Percentiles rank a stretch among this genome's conserved stretches.
Evolutionary conservation across 495 filamentous ascomycete genomes (phyloP).

Genomic region (Clohesyomyces aquaticus): DNA sequence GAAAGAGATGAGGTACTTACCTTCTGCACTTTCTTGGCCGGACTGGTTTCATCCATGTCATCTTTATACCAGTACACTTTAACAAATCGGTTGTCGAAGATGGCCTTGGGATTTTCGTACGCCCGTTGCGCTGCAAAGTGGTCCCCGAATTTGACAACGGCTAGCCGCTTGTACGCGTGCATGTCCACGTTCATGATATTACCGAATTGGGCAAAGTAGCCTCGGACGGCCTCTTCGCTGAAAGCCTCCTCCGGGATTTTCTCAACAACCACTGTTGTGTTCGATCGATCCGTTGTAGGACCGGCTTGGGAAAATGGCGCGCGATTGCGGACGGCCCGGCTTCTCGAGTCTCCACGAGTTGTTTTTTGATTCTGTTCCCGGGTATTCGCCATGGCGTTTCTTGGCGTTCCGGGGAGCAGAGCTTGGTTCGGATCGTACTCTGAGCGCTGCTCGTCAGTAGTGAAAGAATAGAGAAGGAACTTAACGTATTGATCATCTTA

Average conservation of each 20-base stretch:
- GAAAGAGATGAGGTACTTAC: too few species aligned
- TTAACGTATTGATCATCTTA: too few species aligned
- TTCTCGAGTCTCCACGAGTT: slow-evolving; percentile 53
- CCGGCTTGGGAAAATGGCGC: slow-evolving; percentile 76
- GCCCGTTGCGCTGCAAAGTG: slow-evolving; percentile 77
- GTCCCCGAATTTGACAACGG: slow-evolving; percentile 77
- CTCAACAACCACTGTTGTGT: slow-evolving; percentile 85
- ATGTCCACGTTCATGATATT: slow-evolving; percentile 72
- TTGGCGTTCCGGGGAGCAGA: slow-evolving; percentile 44
- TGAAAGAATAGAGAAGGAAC: slow-evolving; percentile 19
- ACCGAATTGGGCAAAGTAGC: slow-evolving; percentile 86
- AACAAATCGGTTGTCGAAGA: slow-evolving; percentile 97
- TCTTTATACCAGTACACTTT: slow-evolving; percentile 96
- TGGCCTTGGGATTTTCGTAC: slow-evolving; percentile 87
- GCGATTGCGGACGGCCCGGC: slow-evolving; percentile 56
- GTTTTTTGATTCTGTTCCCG: slow-evolving; percentile 50
- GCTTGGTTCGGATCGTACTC: slow-evolving; percentile 88
- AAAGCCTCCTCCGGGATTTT: slow-evolving; percentile 90
- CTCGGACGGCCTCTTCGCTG: slow-evolving; percentile 69
- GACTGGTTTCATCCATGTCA: too few species aligned
- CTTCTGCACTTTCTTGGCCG: too few species aligned
- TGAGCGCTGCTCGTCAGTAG: slow-evolving; percentile 5
- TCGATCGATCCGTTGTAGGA: slow-evolving; percentile 71
- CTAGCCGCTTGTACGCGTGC: slow-evolving; percentile 75
- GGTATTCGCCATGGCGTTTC: slow-evolving; percentile 36